Base-by-base conservation (phyloP, 2,329 filamentous ascomycete genomes). In the Trichoderma sp. region DNA sequence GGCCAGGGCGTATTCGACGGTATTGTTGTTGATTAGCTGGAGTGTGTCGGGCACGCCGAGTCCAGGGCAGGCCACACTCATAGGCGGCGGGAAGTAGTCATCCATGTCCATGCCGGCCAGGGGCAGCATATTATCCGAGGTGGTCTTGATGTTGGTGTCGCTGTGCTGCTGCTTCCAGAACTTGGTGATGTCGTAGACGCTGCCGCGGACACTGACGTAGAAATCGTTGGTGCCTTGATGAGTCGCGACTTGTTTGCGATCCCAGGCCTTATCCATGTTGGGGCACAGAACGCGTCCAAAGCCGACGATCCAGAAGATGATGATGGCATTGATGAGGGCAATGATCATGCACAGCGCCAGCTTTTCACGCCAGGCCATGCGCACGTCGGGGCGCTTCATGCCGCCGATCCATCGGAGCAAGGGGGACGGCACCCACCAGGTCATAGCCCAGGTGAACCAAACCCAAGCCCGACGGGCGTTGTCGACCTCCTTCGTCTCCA, bases 341-440 rank as follows among this genome's bases (percentile, higher is more conserved):
- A 99, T 98, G 60, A 97, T 72, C 66, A 91, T 81, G 54, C 93
- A 88, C 12, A 99, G 81, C 0, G 95, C 90, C 12, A 99, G 59
- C 78, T 99, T 99, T 74, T 99, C 95, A 77, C 95, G 87, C 95
- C 95, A 99, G 0, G 95, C 95, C 87, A 97, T 91, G 28, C 95
- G 91, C 9, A 99, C 92, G 78, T 99, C 95, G 1, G 93, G 95
- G 63, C 95, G 89, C 79, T 96, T 96, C 95, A 99, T 99, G 24
- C 94, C 91, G 39, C 95, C 95, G 65, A 98, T 73, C 66, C 83
- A 89, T n/a, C 85, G 85, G 17, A 99, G 86, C 2, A 91, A 69
- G 55, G 92, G 90, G 0, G 94, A 98, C 0, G 95, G 95, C 69
- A 97, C 95, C 90, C 91, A 98, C 75, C 92, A 98, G 0, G 95